These are phyloP conservation scores for Didymella exigua DNA, from an alignment of 2,329 filamentous ascomycete species.

Conservation along the genomic window DNA sequence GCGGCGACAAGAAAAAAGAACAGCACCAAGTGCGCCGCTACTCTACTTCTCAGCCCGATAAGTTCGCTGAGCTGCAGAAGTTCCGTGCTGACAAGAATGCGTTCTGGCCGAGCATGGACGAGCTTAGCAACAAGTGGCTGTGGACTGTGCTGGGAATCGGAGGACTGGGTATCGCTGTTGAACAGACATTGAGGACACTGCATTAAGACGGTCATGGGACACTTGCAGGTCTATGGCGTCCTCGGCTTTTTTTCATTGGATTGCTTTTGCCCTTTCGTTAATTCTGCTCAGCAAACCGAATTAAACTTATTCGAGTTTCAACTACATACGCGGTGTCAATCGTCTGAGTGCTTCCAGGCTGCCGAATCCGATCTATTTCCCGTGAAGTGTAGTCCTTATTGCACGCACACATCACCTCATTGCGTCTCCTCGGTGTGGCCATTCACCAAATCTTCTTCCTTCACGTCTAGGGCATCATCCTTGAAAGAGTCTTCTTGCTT, in stretches of 20 bases:
- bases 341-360: neutral
- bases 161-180: constrained; percentile 55
- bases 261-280: neutral
- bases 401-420: neutral
- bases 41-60: constrained; percentile 55
- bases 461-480: neutral
- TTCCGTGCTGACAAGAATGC: constrained; percentile 63
- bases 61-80: constrained; percentile 59
- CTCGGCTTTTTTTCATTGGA: neutral
- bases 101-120: constrained; percentile 61
- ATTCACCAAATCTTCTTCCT: neutral
- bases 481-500: neutral
- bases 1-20: constrained; percentile 63
- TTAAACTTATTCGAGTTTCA: neutral
- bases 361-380: neutral
- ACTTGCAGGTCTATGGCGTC: neutral
- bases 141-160: constrained; percentile 60
- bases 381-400: neutral
- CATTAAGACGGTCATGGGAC: constrained; percentile 25
- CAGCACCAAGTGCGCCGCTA: constrained; percentile 60
- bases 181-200: constrained; percentile 48
- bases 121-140: constrained; percentile 62
- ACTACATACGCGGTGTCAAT: neutral
- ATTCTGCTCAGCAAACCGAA: neutral
- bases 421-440: neutral